Conservation (phyloP, 306 rosid species). For the Herpetospermum pedunculosum region DNA sequence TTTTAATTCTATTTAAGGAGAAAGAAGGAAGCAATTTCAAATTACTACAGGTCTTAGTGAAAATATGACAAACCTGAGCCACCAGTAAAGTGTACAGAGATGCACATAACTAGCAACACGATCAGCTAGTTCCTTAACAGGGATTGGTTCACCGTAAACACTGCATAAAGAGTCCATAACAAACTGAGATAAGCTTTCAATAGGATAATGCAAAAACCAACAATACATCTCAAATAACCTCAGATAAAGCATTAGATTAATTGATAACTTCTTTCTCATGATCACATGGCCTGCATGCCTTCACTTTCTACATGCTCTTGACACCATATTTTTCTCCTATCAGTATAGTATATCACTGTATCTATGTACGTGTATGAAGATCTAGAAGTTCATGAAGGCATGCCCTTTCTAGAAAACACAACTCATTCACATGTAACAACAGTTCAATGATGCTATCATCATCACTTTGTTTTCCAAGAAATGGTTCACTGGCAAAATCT, state of each 20-base stretch:
- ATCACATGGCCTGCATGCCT: not conserved
- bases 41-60: slow-evolving; percentile 10
- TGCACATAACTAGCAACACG: slow-evolving; percentile 98
- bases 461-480: not conserved
- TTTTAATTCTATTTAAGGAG: slow-evolving; percentile 3
- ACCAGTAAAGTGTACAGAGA: slow-evolving; percentile 94
- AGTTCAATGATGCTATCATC: not conserved
- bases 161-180: slow-evolving; percentile 27
- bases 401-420: not conserved
- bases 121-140: slow-evolving; percentile 92
- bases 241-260: not conserved
- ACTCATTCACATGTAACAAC: not conserved
- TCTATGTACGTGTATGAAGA: not conserved
- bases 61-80: slow-evolving; percentile 65
- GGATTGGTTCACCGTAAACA: slow-evolving; percentile 74
- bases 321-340: not conserved
- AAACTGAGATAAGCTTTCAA: slow-evolving; percentile 17
- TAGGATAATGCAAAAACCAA: not conserved
- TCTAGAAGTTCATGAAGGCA: not conserved
- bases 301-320: not conserved
- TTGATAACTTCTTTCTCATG: not conserved
- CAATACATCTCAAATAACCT: slow-evolving; percentile 3
- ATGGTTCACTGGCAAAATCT: not conserved
- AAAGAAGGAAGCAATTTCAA: slow-evolving; percentile 7
- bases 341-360: not conserved